These are phyloP conservation scores for Nicotiana rustica DNA, from an alignment of 305 asterid species.

Conservation along the genomic window DNA sequence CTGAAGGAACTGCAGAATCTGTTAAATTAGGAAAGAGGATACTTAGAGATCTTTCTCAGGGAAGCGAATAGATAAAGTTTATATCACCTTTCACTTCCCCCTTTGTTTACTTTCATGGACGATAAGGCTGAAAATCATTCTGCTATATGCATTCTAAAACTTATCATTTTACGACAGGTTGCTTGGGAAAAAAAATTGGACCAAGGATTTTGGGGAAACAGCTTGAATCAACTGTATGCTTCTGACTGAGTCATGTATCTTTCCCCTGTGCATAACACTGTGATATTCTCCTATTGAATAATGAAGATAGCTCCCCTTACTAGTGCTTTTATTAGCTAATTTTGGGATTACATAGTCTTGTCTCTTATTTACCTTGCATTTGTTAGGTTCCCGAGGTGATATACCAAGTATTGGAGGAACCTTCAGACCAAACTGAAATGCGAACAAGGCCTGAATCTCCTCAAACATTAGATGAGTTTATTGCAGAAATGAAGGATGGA, in stretches of 20 bases:
- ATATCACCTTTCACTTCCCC: background rate
- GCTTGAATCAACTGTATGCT: slow-evolving; percentile 63
- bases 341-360: background rate
- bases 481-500: slow-evolving; percentile 59
- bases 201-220: slow-evolving; percentile 77
- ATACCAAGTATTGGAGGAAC: slow-evolving; percentile 77
- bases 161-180: slow-evolving; percentile 55
- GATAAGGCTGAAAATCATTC: background rate
- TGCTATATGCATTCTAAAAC: background rate
- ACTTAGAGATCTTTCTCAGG: background rate
- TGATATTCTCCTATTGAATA: background rate
- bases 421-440: slow-evolving; percentile 44
- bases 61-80: background rate
- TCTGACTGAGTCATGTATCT: slow-evolving; percentile 33
- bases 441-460: slow-evolving; percentile 53
- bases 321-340: background rate
- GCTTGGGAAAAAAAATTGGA: slow-evolving; percentile 80
- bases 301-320: background rate
- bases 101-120: background rate
- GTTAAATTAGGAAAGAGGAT: background rate
- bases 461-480: slow-evolving; percentile 68
- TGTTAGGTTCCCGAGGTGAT: slow-evolving; percentile 89
- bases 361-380: slow-evolving; percentile 34
- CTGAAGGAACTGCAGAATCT: no score
- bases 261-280: background rate